These are phyloP conservation scores for Neurospora sp. DNA, from an alignment of 2,329 filamentous ascomycete species.

Conservation along the genomic window DNA sequence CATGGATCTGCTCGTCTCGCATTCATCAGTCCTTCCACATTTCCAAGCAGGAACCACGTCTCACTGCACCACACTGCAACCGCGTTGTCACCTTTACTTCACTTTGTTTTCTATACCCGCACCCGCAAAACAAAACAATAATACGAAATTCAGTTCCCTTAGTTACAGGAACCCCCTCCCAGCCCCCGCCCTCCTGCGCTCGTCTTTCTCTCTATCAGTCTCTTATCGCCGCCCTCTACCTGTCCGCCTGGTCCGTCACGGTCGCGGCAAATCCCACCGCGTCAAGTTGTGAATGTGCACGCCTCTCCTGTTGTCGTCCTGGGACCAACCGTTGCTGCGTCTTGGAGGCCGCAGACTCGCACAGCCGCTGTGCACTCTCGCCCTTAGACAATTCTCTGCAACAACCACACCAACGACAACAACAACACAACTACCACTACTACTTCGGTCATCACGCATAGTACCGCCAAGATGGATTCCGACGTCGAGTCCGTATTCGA, in stretches of 20 bases:
- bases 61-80: not conserved
- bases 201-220: not conserved
- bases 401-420: not conserved
- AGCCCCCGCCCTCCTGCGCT: not conserved
- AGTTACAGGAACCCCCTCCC: not conserved
- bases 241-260: not conserved
- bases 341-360: not conserved
- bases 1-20: not conserved
- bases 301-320: not conserved
- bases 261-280: not conserved
- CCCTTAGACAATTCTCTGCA: not conserved
- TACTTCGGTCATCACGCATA: conserved; percentile 6
- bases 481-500: conserved; percentile 49
- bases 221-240: not conserved
- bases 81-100: not conserved
- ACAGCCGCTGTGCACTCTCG: not conserved
- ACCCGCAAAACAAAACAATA: not conserved
- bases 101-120: not conserved
- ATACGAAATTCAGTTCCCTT: not conserved
- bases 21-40: not conserved
- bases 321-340: not conserved
- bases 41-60: not conserved
- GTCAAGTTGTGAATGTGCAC: not conserved
- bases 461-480: conserved; percentile 39
- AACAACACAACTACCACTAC: conserved; percentile 8